Evolutionary conservation across 2,329 filamentous ascomycete species (phyloP).

Genomic region (Calonectria pauciramosa): DNA sequence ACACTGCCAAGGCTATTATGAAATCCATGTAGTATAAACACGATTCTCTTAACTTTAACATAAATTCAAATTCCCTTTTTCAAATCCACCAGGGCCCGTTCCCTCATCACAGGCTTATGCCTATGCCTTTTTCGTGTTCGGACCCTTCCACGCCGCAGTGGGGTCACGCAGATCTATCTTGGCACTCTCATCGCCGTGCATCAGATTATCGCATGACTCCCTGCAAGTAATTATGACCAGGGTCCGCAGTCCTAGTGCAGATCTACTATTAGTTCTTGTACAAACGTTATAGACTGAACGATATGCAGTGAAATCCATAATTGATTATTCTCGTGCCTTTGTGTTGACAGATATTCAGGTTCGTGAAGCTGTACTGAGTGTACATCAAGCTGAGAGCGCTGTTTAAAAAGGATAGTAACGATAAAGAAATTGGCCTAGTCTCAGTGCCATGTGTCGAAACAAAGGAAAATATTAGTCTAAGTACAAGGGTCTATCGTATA

Average conservation of each 20-base stretch:
- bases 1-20: neutral
- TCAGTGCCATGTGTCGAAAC: neutral
- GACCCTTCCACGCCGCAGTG: neutral
- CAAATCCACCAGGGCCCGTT: neutral
- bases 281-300: neutral
- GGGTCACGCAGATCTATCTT: neutral
- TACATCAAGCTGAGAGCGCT: too few species aligned
- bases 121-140: neutral
- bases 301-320: too few species aligned
- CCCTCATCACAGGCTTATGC: neutral
- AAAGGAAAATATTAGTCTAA: neutral
- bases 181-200: neutral
- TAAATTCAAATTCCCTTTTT: neutral
- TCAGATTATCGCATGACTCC: neutral
- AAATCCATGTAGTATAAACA: neutral
- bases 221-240: neutral
- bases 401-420: too few species aligned
- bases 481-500: slow-evolving; percentile 5
- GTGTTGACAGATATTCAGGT: neutral
- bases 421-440: neutral
- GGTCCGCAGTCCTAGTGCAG: neutral
- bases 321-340: neutral
- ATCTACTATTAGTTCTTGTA: neutral
- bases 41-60: neutral
- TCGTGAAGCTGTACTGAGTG: neutral